Percentiles rank a stretch among this genome's conserved stretches.
Evolutionary conservation across 495 filamentous ascomycete genomes (phyloP).

Genomic region (Penicillium subrubescens): DNA sequence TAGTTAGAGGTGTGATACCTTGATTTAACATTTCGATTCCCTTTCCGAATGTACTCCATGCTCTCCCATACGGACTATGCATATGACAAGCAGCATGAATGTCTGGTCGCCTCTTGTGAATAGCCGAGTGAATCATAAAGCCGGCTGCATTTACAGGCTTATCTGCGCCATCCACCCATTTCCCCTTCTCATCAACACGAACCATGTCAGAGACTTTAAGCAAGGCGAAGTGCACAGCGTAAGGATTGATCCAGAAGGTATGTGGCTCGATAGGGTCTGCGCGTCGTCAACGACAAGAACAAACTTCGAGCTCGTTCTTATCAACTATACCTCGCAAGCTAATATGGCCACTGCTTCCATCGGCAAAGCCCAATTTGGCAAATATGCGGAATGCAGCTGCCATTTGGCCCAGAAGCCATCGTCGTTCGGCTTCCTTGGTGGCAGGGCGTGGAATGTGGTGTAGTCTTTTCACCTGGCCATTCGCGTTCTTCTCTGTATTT

Average conservation of each 20-base stretch:
- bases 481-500: background rate
- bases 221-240: slow-evolving; percentile 41
- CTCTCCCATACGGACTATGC: slow-evolving; percentile 35
- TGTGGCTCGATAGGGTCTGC: slow-evolving; percentile 12
- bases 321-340: slow-evolving; percentile 13
- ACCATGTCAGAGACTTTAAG: slow-evolving; percentile 43
- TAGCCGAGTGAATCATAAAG: slow-evolving; percentile 56
- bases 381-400: slow-evolving; percentile 59
- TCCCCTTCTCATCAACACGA: slow-evolving; percentile 39
- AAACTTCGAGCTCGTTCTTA: background rate
- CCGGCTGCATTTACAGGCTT: slow-evolving; percentile 55
- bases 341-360: slow-evolving; percentile 64
- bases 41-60: slow-evolving; percentile 36
- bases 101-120: slow-evolving; percentile 39
- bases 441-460: background rate
- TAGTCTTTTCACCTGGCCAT: background rate
- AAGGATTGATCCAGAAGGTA: slow-evolving; percentile 52
- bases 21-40: slow-evolving; percentile 43
- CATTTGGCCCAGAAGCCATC: slow-evolving; percentile 56
- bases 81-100: slow-evolving; percentile 40
- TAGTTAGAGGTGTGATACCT: slow-evolving; percentile 26
- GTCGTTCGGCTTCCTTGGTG: background rate
- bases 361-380: slow-evolving; percentile 57
- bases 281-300: background rate
- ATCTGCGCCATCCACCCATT: slow-evolving; percentile 43